These are phyloP conservation scores for Somion occarium DNA, from an alignment of 1,284 basidiomycete genomes.

Conservation along the genomic window DNA sequence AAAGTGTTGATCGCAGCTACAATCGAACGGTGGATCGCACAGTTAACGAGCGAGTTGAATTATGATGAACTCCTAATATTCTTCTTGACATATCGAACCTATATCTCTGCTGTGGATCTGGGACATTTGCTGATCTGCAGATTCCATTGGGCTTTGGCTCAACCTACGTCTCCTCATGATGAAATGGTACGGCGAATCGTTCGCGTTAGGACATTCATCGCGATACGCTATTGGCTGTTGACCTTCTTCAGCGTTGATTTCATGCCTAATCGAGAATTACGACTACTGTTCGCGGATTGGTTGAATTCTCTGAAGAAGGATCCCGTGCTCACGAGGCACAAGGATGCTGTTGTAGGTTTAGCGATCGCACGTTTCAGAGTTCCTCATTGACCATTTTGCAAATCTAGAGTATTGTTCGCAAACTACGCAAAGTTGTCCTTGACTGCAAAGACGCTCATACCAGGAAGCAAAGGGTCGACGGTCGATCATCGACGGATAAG, in stretches of 20 bases:
- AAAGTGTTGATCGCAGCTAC: slow-evolving; percentile 77
- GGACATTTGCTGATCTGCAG: slow-evolving; percentile 76
- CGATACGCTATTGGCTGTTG: slow-evolving; percentile 80
- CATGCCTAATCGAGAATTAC: slow-evolving; percentile 71
- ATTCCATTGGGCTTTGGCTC: slow-evolving; percentile 82
- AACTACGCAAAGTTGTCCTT: slow-evolving; percentile 75
- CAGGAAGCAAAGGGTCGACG: slow-evolving; percentile 10
- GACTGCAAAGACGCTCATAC: slow-evolving; percentile 71
- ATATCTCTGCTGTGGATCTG: slow-evolving; percentile 71
- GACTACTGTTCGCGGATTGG: slow-evolving; percentile 70
- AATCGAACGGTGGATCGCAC: slow-evolving; percentile 87
- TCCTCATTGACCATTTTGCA: neutral
- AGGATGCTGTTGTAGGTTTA: slow-evolving; percentile 56
- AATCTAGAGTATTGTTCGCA: slow-evolving; percentile 66
- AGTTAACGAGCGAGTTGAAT: slow-evolving; percentile 78
- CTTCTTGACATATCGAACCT: slow-evolving; percentile 84
- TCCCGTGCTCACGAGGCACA: slow-evolving; percentile 57
- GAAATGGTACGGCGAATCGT: slow-evolving; percentile 71
- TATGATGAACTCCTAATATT: slow-evolving; percentile 82
- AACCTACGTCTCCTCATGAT: slow-evolving; percentile 46
- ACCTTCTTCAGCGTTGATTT: slow-evolving; percentile 88
- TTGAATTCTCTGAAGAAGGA: slow-evolving; percentile 71
- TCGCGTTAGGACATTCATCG: slow-evolving; percentile 81
- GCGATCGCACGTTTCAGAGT: slow-evolving; percentile 1
- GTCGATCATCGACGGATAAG: neutral